A percentile compares a stretch with the other conserved stretches of the same genome.
Evolutionary conservation across 192 early-diverging fungal species (phyloP).

Genomic region (Obelidium mucronatum): DNA sequence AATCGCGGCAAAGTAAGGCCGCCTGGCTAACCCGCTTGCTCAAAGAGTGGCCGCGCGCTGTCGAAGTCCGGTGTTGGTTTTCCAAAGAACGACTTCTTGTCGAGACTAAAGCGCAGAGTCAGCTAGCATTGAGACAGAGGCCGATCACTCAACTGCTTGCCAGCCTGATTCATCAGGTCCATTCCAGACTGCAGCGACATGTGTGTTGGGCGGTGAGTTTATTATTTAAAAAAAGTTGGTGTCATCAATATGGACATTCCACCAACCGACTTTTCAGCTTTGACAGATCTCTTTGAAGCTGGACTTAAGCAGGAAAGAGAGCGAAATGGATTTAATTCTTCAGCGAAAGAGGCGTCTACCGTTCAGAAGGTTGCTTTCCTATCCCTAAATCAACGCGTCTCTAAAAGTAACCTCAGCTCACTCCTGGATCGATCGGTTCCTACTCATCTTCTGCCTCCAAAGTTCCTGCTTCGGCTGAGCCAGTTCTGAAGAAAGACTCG

Average conservation of each 20-base stretch:
- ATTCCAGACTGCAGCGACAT: conserved; percentile 10
- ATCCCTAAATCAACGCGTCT: not conserved
- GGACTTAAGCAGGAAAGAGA: conserved; percentile 9
- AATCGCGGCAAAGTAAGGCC: too few relatives aligned
- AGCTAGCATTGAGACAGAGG: not conserved
- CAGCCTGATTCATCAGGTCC: conserved; percentile 25
- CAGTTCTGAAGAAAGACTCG: not conserved
- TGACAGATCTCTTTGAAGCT: conserved; percentile 30
- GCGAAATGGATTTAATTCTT: not conserved
- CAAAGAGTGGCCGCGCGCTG: conserved; percentile 70
- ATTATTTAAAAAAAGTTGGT: too few relatives aligned
- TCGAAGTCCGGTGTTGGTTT: conserved; percentile 82
- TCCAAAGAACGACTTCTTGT: conserved; percentile 56
- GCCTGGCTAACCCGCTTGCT: conserved; percentile 84
- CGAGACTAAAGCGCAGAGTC: not conserved
- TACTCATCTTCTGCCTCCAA: not conserved
- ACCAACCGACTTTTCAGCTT: conserved; percentile 16
- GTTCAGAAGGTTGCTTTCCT: conserved; percentile 5
- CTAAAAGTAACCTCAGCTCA: conserved; percentile 26
- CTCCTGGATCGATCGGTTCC: conserved; percentile 19
- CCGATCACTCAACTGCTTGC: conserved; percentile 4
- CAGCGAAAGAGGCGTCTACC: not conserved
- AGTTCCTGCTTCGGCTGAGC: not conserved
- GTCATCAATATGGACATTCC: conserved; percentile 10
- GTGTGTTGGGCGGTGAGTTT: not conserved